Conservation (phyloP, 495 filamentous ascomycete genomes). For the Cercophora scortea region DNA sequence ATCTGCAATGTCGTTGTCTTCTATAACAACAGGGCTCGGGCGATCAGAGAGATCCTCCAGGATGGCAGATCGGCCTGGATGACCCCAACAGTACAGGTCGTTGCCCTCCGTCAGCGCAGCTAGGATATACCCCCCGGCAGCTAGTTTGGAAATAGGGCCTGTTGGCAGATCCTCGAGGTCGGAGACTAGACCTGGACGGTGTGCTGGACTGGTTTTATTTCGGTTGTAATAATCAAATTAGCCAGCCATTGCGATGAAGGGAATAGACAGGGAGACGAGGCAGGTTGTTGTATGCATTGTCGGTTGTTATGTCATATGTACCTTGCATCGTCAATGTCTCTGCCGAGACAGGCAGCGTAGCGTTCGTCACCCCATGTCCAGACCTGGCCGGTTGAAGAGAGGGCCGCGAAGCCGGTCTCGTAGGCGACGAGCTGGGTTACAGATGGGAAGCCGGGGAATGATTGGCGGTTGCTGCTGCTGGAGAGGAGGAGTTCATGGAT, state of each 20-base stretch:
- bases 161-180: constrained; percentile 44
- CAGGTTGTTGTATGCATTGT: neutral
- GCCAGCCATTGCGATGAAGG: too few relatives aligned
- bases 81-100: constrained; percentile 62
- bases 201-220: constrained; percentile 25
- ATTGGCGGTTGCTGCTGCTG: neutral
- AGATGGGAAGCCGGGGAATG: constrained; percentile 12
- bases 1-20: constrained; percentile 41
- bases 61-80: constrained; percentile 8
- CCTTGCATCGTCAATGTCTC: constrained; percentile 21
- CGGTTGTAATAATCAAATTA: too few relatives aligned
- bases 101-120: constrained; percentile 49
- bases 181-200: constrained; percentile 33
- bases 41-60: constrained; percentile 12
- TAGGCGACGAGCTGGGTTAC: constrained; percentile 42
- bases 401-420: constrained; percentile 43
- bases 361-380: constrained; percentile 55
- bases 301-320: neutral
- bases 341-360: constrained; percentile 41
- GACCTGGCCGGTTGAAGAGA: constrained; percentile 40
- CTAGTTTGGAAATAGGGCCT: constrained; percentile 44
- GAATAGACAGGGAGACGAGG: too few relatives aligned
- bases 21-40: constrained; percentile 28
- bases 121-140: constrained; percentile 44
- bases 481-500: constrained; percentile 6